Conservation (phyloP, 805 yeast species). For the Hanseniaspora lachancei region DNA sequence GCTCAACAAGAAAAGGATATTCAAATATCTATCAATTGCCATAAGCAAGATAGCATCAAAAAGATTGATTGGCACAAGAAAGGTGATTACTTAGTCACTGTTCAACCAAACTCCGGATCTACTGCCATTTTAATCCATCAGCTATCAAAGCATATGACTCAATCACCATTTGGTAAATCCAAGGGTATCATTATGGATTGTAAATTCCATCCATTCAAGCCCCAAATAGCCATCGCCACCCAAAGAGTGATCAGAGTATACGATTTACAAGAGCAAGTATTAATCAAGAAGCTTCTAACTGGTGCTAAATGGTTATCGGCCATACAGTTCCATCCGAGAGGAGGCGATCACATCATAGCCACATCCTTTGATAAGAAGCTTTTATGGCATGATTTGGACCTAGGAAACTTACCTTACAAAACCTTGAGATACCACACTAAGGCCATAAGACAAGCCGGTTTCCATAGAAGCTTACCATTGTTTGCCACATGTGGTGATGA, state of each 20-base stretch:
- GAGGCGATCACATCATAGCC: slow-evolving; percentile 83
- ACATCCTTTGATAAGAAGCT: slow-evolving; percentile 90
- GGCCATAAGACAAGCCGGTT: slow-evolving; percentile 79
- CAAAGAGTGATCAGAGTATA: slow-evolving; percentile 86
- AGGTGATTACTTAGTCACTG: slow-evolving; percentile 93
- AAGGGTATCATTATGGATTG: slow-evolving; percentile 94
- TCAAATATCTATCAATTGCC: slow-evolving; percentile 54
- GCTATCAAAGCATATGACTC: slow-evolving; percentile 83
- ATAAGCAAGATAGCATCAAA: slow-evolving; percentile 49
- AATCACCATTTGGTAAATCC: slow-evolving; percentile 85
- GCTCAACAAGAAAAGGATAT: slow-evolving; percentile 55
- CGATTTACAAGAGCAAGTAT: slow-evolving; percentile 73
- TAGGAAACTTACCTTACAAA: slow-evolving; percentile 81
- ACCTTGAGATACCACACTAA: slow-evolving; percentile 87
- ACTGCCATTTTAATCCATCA: slow-evolving; percentile 89
- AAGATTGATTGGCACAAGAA: slow-evolving; percentile 89
- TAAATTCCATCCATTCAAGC: slow-evolving; percentile 91
- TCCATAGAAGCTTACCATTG: slow-evolving; percentile 78
- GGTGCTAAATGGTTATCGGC: slow-evolving; percentile 92
- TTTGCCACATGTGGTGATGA: slow-evolving; percentile 94
- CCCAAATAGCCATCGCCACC: slow-evolving; percentile 84
- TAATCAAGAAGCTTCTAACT: slow-evolving; percentile 75
- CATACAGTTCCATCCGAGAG: slow-evolving; percentile 83
- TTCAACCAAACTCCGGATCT: slow-evolving; percentile 86
- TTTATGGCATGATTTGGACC: slow-evolving; percentile 92